Conservation (phyloP, 768 basidiomycete species). For the Tricholoma furcatifolium region DNA sequence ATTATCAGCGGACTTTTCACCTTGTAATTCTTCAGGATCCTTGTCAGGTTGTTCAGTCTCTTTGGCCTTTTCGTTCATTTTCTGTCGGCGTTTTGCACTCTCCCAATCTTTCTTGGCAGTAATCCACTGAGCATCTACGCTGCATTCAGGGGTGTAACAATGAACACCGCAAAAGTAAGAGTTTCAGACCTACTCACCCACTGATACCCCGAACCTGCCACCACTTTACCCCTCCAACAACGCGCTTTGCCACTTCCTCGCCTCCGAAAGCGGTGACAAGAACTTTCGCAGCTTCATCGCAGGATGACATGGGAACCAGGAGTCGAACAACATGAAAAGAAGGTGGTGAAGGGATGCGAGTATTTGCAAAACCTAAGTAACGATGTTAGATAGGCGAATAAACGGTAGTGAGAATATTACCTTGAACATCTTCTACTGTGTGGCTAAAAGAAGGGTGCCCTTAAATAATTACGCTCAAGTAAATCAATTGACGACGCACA, state of each 20-base stretch:
- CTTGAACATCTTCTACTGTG: conserved; percentile 82
- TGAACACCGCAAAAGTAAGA: neutral
- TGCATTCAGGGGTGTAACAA: conserved; percentile 23
- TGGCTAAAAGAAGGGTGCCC: conserved; percentile 49
- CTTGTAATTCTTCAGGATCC: neutral
- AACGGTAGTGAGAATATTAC: conserved; percentile 19
- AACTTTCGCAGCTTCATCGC: conserved; percentile 69
- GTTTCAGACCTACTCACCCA: conserved; percentile 47
- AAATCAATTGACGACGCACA: conserved; percentile 33
- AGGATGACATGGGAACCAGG: conserved; percentile 70
- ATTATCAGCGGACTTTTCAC: conserved; percentile 23
- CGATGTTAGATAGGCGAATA: neutral
- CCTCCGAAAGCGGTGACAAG: conserved; percentile 84
- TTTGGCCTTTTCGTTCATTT: conserved; percentile 41
- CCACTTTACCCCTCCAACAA: conserved; percentile 93
- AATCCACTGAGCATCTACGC: conserved; percentile 88
- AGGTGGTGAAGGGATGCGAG: conserved; percentile 80
- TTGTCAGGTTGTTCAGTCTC: neutral
- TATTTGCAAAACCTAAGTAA: conserved; percentile 65
- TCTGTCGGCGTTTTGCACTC: conserved; percentile 58
- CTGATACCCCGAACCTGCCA: conserved; percentile 91
- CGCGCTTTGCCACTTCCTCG: conserved; percentile 62
- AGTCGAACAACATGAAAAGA: conserved; percentile 75
- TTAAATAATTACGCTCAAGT: neutral
- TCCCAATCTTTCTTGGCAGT: conserved; percentile 81